Evolutionary conservation across 163 green algal genomes (phyloP).

Genomic region (Coccomyxa subellipsoidea): DNA sequence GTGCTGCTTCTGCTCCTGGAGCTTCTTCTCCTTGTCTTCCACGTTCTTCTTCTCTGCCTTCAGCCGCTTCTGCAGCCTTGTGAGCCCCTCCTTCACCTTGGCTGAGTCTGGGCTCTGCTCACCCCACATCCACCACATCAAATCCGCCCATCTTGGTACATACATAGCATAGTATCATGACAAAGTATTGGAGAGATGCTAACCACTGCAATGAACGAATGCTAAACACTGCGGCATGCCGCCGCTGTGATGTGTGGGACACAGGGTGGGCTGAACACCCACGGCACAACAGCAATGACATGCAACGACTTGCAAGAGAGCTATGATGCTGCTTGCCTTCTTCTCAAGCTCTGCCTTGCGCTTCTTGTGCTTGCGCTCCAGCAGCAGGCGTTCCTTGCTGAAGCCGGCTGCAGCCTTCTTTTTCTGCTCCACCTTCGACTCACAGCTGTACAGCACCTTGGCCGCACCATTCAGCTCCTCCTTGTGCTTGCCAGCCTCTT

Average conservation of each 20-base stretch:
- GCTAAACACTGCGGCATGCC: too few species aligned
- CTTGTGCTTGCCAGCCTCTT: conserved; percentile 41
- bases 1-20: conserved; percentile 25
- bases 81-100: conserved; percentile 67
- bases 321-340: conserved; percentile 34
- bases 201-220: too few species aligned
- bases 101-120: conserved; percentile 58
- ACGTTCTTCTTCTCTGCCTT: conserved; percentile 45
- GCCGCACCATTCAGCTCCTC: conserved; percentile 21
- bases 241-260: too few species aligned
- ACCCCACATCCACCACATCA: neutral
- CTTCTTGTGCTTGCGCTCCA: conserved; percentile 75
- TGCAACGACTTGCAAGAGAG: neutral
- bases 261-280: neutral
- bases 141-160: too few species aligned
- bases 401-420: conserved; percentile 42
- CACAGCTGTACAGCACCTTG: conserved; percentile 10
- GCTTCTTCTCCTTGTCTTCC: conserved; percentile 45
- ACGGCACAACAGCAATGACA: neutral
- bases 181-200: too few species aligned
- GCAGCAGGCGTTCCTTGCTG: conserved; percentile 60
- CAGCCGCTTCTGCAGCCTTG: conserved; percentile 45
- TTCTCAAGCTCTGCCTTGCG: conserved; percentile 68
- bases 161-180: too few species aligned
- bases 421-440: conserved; percentile 37